Evolutionary conservation across 176 grass and related monocot species (phyloP).

Genomic region (Microstegium vimineum): DNA sequence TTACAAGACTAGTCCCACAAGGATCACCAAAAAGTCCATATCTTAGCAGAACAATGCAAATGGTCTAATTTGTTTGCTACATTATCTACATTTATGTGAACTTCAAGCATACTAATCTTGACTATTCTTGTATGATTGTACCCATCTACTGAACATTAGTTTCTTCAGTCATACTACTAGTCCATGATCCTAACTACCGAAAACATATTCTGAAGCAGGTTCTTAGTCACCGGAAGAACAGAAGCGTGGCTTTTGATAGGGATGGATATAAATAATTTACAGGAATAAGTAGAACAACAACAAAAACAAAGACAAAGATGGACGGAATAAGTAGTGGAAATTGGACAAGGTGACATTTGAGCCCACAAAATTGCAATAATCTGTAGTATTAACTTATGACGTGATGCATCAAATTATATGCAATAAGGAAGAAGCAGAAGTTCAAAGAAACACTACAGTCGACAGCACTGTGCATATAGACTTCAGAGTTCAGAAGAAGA

Average conservation of each 20-base stretch:
- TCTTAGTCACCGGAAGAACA: background rate
- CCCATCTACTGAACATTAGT: background rate
- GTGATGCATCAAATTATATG: background rate
- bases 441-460: background rate
- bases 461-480: background rate
- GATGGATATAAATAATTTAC: background rate
- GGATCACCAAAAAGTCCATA: too few species aligned
- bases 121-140: too few species aligned
- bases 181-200: background rate
- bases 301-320: background rate
- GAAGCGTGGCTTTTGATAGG: background rate
- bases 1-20: too few species aligned
- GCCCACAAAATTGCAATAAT: background rate
- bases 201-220: background rate
- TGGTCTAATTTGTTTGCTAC: too few species aligned
- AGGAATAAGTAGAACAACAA: background rate
- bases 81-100: too few species aligned
- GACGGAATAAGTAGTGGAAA: background rate
- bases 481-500: background rate
- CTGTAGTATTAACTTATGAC: background rate
- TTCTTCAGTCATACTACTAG: background rate
- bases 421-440: background rate
- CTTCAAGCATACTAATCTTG: too few species aligned
- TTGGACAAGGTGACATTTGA: background rate
- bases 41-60: too few species aligned